A percentile compares a stretch with the other conserved stretches of the same genome.
These are phyloP conservation scores for Eutypella sp. DNA, from an alignment of 2,329 filamentous ascomycete species.

Conservation along the genomic window DNA sequence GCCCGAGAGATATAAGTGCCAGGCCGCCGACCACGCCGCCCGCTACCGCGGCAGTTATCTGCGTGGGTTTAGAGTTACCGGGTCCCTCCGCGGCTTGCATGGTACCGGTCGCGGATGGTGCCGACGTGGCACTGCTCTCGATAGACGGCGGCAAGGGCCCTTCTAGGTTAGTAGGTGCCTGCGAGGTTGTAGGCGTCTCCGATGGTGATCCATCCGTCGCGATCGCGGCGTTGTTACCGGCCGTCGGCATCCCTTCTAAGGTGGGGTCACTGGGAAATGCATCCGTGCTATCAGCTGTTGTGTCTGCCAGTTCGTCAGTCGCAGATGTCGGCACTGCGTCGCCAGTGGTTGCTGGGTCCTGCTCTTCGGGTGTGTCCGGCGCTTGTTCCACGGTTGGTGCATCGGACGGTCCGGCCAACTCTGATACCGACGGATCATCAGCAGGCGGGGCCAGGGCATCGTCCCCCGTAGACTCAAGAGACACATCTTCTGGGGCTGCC, in stretches of 20 bases:
- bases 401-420: not conserved
- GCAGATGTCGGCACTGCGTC: constrained; percentile 10
- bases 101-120: constrained; percentile 12
- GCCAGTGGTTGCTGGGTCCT: constrained; percentile 8
- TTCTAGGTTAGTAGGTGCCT: not conserved
- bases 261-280: not conserved
- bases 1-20: constrained; percentile 39
- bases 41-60: constrained; percentile 40
- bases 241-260: not conserved
- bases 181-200: not conserved
- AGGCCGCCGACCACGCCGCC: constrained; percentile 48
- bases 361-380: constrained; percentile 4
- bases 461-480: not conserved
- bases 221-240: not conserved
- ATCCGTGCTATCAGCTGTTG: not conserved
- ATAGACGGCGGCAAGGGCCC: not conserved
- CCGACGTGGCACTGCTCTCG: constrained; percentile 3
- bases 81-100: constrained; percentile 20
- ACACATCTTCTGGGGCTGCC: not conserved
- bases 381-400: constrained; percentile 8
- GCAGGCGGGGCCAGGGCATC: no score
- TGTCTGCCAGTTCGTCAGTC: constrained; percentile 2
- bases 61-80: constrained; percentile 22
- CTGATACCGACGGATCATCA: no score
- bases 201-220: not conserved